These are phyloP conservation scores for Eucalyptus dawsonii DNA, from an alignment of 345 rosid genomes.

Conservation along the genomic window DNA sequence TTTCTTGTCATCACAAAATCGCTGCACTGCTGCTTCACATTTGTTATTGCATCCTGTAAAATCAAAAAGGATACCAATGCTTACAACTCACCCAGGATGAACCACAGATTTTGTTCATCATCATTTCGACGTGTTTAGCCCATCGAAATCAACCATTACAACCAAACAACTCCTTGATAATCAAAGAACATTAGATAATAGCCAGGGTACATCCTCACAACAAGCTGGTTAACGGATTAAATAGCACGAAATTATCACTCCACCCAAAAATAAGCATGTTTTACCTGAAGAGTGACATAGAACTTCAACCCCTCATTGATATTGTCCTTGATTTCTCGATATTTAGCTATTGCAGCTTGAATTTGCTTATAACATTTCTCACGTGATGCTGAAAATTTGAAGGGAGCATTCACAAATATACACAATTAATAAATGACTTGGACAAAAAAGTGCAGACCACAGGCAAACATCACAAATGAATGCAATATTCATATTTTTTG, in stretches of 20 bases:
- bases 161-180: neutral
- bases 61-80: neutral
- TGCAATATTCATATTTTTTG: neutral
- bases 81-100: neutral
- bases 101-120: neutral
- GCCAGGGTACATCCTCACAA: neutral
- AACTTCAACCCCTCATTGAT: conserved; percentile 93
- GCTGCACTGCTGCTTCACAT: conserved; percentile 93
- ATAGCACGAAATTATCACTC: neutral
- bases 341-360: conserved; percentile 81
- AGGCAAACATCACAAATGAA: neutral
- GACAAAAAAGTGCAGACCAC: neutral
- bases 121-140: neutral
- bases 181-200: neutral
- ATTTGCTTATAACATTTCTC: conserved; percentile 93
- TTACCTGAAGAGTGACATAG: conserved; percentile 95
- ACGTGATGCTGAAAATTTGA: conserved; percentile 47
- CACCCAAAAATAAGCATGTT: neutral
- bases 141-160: neutral
- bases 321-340: conserved; percentile 90
- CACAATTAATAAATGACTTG: neutral
- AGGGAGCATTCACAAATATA: neutral
- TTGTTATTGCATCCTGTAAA: conserved; percentile 86
- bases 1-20: conserved; percentile 96
- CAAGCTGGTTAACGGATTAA: neutral